Percentiles rank a stretch among this genome's conserved stretches.
Conservation (phyloP, 1,284 basidiomycete species). For the Kwoniella shivajii region DNA sequence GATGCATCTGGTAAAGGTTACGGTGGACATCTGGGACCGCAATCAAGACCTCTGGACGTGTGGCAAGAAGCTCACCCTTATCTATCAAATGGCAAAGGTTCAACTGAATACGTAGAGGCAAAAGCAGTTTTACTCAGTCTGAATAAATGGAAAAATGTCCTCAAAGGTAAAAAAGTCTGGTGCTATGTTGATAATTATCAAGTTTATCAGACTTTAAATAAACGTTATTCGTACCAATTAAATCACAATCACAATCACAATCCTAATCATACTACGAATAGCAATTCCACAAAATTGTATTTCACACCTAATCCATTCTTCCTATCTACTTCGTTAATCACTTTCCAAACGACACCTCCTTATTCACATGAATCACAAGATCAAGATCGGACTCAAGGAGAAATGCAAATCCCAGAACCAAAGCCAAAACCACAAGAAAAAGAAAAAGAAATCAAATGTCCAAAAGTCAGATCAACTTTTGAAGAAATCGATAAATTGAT, state of each 20-base stretch:
- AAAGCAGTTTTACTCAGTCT: slow-evolving; percentile 8
- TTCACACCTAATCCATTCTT: neutral
- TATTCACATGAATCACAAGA: neutral
- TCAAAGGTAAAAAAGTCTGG: slow-evolving; percentile 14
- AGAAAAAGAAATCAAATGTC: neutral
- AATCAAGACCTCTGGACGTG: slow-evolving; percentile 14
- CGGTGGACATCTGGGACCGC: slow-evolving; percentile 17
- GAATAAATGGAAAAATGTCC: slow-evolving; percentile 3
- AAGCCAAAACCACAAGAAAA: neutral
- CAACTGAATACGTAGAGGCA: slow-evolving; percentile 16
- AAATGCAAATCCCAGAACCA: neutral
- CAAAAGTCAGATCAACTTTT: slow-evolving; percentile 1
- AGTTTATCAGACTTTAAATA: slow-evolving; percentile 8
- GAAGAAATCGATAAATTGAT: slow-evolving; percentile 15
- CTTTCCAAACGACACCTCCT: neutral
- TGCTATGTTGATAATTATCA: slow-evolving; percentile 19
- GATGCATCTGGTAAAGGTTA: slow-evolving; percentile 18
- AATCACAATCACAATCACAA: neutral
- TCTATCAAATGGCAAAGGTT: neutral
- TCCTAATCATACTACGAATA: neutral
- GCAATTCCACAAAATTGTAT: neutral
- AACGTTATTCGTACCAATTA: neutral
- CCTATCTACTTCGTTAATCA: neutral
- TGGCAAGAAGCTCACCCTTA: slow-evolving; percentile 12
- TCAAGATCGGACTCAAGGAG: neutral